Base-by-base conservation (phyloP, 2,329 filamentous ascomycete genomes). In the Nemania sp. region DNA sequence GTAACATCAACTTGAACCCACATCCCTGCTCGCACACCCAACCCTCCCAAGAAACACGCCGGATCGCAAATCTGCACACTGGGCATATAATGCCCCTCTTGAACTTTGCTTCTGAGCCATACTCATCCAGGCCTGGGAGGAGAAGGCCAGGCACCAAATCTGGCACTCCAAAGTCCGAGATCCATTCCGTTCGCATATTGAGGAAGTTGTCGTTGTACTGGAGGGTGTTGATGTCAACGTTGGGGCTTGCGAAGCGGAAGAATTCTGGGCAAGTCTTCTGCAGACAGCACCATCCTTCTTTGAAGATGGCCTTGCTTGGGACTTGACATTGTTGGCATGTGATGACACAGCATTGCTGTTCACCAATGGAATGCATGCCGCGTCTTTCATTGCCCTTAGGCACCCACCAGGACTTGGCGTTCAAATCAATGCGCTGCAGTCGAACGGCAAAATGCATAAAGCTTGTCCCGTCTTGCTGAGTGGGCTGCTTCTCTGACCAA, bases 71-170 rank as follows among this genome's bases (percentile, higher is more conserved):
- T 0, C 79, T 76, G 64, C 90, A 92, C 1, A 75, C 60, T 0
- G 85, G 86, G 66, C 90, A 93, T 1, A 89, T 83, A 48, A 91
- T 83, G 0, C 89, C 90, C 52, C 79, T 78, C 68, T 85, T 88
- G 57, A 82, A 85, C 9, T 77, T 72, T 2, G 77, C 74, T 11
- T 83, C 80, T 0, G 82, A 80, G 3, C 83, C 81, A 13, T 76
- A 74, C 0, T 73, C 65, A 11, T 74, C 1, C 1, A 15, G 15
- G 3, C 7, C 5, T 7, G n/a, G 29, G 13, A 6, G 18, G 17
- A 50, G 57, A 12, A 57, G 35, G 1, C 2, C 43, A 0, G 76
- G 73, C 1, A 80, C 67, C 0, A 79, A 61, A 7, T 78, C 69
- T 4, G 70, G 73, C 54, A 78, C 10, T 73, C 65, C 18, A 43